phyloP scores from a whole-genome alignment of 1,139 yeast species.

The Candida sanyaensis region DNA sequence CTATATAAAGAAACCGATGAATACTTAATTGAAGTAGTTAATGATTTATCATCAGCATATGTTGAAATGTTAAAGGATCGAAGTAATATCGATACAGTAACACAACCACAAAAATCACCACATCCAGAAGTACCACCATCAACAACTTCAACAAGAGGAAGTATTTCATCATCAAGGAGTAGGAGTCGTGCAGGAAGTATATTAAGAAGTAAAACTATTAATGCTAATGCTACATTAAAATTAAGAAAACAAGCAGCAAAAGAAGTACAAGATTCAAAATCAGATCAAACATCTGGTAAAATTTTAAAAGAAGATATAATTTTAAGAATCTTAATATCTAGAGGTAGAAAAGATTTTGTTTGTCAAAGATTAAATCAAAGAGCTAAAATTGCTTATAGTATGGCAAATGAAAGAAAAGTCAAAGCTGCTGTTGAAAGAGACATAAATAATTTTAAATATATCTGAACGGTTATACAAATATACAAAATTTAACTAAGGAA shows the following conservation, averaged over 20 bases:
- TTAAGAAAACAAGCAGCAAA: constrained; percentile 56
- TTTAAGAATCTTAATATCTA: constrained; percentile 54
- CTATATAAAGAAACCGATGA: constrained; percentile 60
- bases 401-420: constrained; percentile 61
- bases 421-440: constrained; percentile 51
- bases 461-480: no score
- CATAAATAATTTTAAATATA: no score
- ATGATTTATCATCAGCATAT: constrained; percentile 56
- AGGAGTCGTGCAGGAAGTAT: constrained; percentile 46
- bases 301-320: constrained; percentile 66
- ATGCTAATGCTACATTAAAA: constrained; percentile 70
- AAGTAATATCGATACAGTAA: constrained; percentile 30
- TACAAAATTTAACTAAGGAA: no score
- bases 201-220: constrained; percentile 65
- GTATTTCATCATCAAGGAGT: constrained; percentile 1
- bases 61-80: constrained; percentile 49
- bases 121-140: background rate
- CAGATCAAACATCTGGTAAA: constrained; percentile 59
- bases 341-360: constrained; percentile 47
- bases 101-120: background rate
- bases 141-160: constrained; percentile 2
- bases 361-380: constrained; percentile 61
- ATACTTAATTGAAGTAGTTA: constrained; percentile 59
- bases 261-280: constrained; percentile 52
- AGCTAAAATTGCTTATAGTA: constrained; percentile 60